Evolutionary conservation across 2,329 filamentous ascomycete genomes (phyloP).

Genomic region (Exophiala phaeomuriformis): DNA sequence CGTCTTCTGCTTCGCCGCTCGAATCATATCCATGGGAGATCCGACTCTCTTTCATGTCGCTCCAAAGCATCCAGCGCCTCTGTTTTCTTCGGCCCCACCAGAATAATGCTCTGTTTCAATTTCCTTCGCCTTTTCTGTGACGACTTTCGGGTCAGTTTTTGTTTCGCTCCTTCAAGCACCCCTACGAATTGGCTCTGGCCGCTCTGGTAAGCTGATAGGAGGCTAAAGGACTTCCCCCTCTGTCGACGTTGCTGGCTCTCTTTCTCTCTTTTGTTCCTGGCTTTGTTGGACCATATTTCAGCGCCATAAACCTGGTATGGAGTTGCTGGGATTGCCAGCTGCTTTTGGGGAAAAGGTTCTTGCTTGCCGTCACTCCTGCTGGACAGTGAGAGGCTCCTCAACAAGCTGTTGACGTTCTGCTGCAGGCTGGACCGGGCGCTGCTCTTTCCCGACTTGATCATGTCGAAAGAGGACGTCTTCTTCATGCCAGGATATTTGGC

Average conservation of each 20-base stretch:
- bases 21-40: slow-evolving; percentile 11
- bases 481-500: slow-evolving; percentile 11
- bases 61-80: slow-evolving; percentile 21
- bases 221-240: slow-evolving; percentile 12
- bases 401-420: slow-evolving; percentile 14
- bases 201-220: slow-evolving; percentile 18
- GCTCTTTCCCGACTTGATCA: slow-evolving; percentile 4
- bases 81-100: slow-evolving; percentile 32
- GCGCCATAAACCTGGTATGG: slow-evolving; percentile 35
- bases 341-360: slow-evolving; percentile 17
- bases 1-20: neutral
- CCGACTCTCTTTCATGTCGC: neutral
- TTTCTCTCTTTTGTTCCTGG: slow-evolving; percentile 17
- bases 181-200: slow-evolving; percentile 21
- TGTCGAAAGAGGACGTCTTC: neutral
- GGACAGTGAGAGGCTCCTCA: slow-evolving; percentile 15
- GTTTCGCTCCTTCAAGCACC: slow-evolving; percentile 32
- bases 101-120: slow-evolving; percentile 37
- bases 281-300: slow-evolving; percentile 32
- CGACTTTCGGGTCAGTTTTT: slow-evolving; percentile 31
- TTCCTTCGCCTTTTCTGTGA: slow-evolving; percentile 34
- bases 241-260: slow-evolving; percentile 4
- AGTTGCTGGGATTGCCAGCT: slow-evolving; percentile 32
- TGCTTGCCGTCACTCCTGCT: neutral
- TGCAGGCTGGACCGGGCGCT: slow-evolving; percentile 16